These are phyloP conservation scores for Podaxis sp. DNA, from an alignment of 768 basidiomycete species.

Conservation along the genomic window DNA sequence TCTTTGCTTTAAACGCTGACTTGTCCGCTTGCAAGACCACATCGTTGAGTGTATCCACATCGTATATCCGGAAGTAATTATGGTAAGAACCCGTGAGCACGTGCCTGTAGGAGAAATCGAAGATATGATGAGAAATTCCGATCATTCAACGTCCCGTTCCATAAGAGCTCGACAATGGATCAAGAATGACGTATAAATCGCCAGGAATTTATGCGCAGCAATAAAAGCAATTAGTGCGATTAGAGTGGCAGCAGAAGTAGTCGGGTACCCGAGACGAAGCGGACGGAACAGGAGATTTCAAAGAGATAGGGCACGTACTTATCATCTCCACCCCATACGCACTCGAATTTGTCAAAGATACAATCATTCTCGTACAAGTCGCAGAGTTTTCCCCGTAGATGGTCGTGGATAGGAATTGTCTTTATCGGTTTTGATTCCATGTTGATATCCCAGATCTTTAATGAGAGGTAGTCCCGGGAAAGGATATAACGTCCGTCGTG, in stretches of 20 bases:
- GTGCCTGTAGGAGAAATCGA: conserved; percentile 51
- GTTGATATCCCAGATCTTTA: conserved; percentile 99
- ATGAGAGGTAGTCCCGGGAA: conserved; percentile 92
- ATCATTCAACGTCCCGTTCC: conserved; percentile 10
- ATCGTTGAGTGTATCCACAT: conserved; percentile 83
- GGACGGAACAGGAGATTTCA: conserved; percentile 21
- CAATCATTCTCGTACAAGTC: conserved; percentile 99
- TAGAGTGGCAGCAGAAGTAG: conserved; percentile 2
- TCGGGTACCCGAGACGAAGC: conserved; percentile 8
- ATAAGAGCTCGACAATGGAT: not conserved
- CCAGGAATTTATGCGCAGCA: not conserved
- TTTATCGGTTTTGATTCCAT: conserved; percentile 97
- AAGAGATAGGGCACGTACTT: conserved; percentile 55
- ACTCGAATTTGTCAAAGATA: conserved; percentile 99
- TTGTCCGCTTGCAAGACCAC: conserved; percentile 98
- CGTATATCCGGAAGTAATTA: conserved; percentile 99
- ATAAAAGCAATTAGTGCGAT: not conserved
- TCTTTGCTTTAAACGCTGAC: conserved; percentile 99
- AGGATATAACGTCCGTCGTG: conserved; percentile 96
- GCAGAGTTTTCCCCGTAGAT: conserved; percentile 94
- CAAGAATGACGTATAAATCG: conserved; percentile 20
- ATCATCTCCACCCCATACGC: conserved; percentile 95
- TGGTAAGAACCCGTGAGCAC: conserved; percentile 99
- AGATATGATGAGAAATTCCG: conserved; percentile 19
- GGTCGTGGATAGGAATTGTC: conserved; percentile 98